Percentiles rank a stretch among this genome's conserved stretches.
Evolutionary conservation across 225 moss, liverwort and hornwort genomes (phyloP).

Genomic region (Anthoceros angustus): DNA sequence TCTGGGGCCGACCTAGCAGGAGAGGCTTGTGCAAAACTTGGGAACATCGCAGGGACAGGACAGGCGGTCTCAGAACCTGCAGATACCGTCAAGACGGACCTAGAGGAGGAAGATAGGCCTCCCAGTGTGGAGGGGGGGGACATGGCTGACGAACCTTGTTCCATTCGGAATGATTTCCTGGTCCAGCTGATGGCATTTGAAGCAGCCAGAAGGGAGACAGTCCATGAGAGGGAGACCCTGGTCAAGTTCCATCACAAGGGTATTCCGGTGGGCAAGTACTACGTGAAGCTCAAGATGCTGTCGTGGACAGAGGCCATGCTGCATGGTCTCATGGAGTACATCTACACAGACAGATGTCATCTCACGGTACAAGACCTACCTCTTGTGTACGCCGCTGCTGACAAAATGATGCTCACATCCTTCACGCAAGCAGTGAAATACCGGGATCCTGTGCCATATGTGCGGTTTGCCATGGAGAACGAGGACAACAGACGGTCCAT

Average conservation of each 20-base stretch:
- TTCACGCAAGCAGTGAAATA: not conserved
- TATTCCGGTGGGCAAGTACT: not conserved
- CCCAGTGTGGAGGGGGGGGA: slow-evolving; percentile 1
- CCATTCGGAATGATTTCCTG: not conserved
- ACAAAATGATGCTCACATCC: slow-evolving; percentile 5
- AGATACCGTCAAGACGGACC: not conserved
- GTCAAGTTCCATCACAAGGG: not conserved
- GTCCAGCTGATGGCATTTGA: not conserved
- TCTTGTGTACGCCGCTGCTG: not conserved
- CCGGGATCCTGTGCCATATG: not conserved
- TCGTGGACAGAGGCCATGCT: slow-evolving; percentile 3
- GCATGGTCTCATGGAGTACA: not conserved
- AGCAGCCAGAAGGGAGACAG: not conserved
- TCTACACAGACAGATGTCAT: not conserved
- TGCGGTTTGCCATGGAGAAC: slow-evolving; percentile 1
- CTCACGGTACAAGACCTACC: not conserved
- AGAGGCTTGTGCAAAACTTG: not conserved
- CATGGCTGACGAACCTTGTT: not conserved
- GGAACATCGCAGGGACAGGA: not conserved
- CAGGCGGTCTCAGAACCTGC: not conserved
- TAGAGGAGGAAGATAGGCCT: not conserved
- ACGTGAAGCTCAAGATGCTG: slow-evolving; percentile 3
- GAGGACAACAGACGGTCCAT: not conserved
- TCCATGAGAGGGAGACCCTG: slow-evolving; percentile 1
- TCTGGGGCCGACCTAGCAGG: not conserved